Evolutionary conservation across 768 basidiomycete species (phyloP), one percentile per base, ranked within the genome.

Genomic region (Boletus bicolor): DNA sequence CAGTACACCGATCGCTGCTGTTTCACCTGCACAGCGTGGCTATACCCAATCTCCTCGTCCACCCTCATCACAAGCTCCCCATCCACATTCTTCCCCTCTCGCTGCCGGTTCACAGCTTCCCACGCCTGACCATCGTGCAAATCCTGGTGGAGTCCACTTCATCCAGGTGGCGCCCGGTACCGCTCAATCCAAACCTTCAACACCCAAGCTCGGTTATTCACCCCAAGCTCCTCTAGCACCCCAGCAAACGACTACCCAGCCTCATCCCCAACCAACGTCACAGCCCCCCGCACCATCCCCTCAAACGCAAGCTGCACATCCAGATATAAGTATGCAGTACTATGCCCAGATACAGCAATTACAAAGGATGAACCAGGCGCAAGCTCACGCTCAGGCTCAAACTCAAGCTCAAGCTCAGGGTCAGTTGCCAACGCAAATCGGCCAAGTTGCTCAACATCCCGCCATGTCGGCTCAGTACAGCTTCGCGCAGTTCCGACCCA

Each of bases 41-140:
- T 71, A 73, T 59, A 71, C 70, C 41, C 70, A 72, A 47, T 73
- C 70, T 26, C 70, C 70, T 37, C 72, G 71, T 26, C 70, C 69
- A 30, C 64, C 68, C 15, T 72, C 70, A 38, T 70, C 70, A 7
- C 70, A 71, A 58, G 46, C 70, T 15, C 60, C 56, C 19, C 69
- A 61, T 53, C 53, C 60, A 19, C 70, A 63, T 41, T 73, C 70
- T 28, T 71, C 70, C 14, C 70, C 70, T 47, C 70, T 64, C 3
- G 62, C 58, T 5, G 24, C 62, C 1, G 70, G 72, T 49, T 68
- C 64, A 9, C 70, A 71, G 30, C 64, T 70, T 44, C 68, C 72
- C 10, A 46, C 56, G 15, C 41, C 62, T 43, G 64, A 62, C 45
- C 64, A 55, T 49, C 72, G 69, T 30, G 51, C 60, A 53, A 61